Conservation (phyloP, 345 rosid species). For the Syzygium aqueum region DNA sequence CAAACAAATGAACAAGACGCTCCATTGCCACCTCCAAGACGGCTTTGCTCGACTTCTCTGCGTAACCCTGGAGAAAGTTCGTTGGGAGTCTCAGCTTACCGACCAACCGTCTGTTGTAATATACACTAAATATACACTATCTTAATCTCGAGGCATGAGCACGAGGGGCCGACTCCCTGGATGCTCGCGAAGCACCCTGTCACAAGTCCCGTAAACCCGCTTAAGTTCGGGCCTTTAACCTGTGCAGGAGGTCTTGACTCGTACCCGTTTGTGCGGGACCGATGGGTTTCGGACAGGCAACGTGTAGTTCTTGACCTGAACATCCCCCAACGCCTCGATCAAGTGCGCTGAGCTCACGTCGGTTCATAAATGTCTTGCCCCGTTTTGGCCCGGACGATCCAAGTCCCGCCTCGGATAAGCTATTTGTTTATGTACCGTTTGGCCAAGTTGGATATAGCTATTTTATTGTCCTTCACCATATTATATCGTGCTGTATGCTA, state of each 20-base stretch:
- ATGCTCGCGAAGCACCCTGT: not conserved
- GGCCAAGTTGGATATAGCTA: not conserved
- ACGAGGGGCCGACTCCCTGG: not conserved
- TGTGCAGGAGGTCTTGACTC: not conserved
- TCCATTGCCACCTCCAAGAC: not conserved
- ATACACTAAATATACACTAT: not conserved
- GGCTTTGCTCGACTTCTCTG: not conserved
- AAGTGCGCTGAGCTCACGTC: not conserved
- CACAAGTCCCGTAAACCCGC: not conserved
- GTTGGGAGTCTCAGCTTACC: not conserved
- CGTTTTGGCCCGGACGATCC: not conserved
- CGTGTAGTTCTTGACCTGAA: not conserved
- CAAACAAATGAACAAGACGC: not conserved
- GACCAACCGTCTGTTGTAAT: not conserved
- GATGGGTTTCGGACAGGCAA: not conserved
- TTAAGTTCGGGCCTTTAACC: not conserved
- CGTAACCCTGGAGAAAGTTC: not conserved
- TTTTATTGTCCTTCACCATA: not conserved
- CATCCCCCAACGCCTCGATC: not conserved
- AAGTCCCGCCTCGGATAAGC: not conserved
- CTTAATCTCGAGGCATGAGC: not conserved
- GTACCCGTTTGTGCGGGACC: not conserved
- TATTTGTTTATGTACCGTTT: not conserved
- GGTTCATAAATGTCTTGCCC: not conserved
- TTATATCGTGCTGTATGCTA: not conserved